Evolutionary conservation across 2,329 filamentous ascomycete genomes (phyloP).

Genomic region (Colletotrichum sojae): DNA sequence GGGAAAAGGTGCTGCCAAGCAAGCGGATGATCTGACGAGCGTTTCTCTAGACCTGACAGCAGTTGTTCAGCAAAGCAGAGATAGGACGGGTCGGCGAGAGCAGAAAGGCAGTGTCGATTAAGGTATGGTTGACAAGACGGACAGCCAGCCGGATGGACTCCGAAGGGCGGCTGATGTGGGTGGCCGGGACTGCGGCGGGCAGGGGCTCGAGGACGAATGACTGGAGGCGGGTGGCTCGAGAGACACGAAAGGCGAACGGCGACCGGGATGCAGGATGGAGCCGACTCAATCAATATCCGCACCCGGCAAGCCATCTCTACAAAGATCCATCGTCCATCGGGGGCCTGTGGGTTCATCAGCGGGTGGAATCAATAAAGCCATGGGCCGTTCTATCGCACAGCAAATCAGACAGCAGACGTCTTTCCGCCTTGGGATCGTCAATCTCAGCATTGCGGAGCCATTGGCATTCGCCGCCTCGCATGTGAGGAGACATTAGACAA

Average conservation of each 20-base stretch:
- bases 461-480: not conserved
- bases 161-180: slow-evolving; percentile 1
- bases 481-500: not conserved
- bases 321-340: not conserved
- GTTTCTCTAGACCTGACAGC: slow-evolving; percentile 30
- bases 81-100: slow-evolving; percentile 19
- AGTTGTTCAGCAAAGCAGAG: slow-evolving; percentile 26
- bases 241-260: not conserved
- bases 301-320: not conserved
- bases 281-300: slow-evolving; percentile 22
- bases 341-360: slow-evolving; percentile 9
- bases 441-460: slow-evolving; percentile 16
- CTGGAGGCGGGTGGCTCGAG: not conserved
- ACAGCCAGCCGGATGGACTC: slow-evolving; percentile 20
- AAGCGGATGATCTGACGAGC: slow-evolving; percentile 13
- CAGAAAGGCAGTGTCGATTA: slow-evolving; percentile 18
- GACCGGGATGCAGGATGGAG: slow-evolving; percentile 3
- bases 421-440: slow-evolving; percentile 23
- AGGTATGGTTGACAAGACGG: slow-evolving; percentile 13
- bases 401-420: slow-evolving; percentile 12
- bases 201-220: slow-evolving; percentile 4
- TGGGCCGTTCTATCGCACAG: slow-evolving; percentile 3
- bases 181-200: slow-evolving; percentile 7
- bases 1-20: slow-evolving; percentile 11
- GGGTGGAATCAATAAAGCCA: slow-evolving; percentile 20